Evolutionary conservation across 345 rosid species (phyloP).

Genomic region (Brassica nigra): DNA sequence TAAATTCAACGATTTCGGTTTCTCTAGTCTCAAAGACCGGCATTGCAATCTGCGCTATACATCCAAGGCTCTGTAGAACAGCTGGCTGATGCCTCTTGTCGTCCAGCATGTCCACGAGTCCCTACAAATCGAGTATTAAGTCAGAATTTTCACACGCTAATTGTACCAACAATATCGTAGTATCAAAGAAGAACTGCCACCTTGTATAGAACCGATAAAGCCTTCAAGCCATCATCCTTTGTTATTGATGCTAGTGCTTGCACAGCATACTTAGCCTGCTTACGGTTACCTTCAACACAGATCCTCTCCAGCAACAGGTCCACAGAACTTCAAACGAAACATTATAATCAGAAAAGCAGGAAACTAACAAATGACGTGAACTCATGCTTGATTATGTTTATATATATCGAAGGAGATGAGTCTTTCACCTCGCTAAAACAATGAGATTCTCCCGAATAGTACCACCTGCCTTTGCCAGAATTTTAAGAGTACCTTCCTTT

Average conservation of each 20-base stretch:
- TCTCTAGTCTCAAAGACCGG: conserved; percentile 98
- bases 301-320: conserved; percentile 91
- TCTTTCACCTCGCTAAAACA: conserved; percentile 65
- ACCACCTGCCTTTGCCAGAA: conserved; percentile 97
- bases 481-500: conserved; percentile 87
- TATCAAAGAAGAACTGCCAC: conserved; percentile 35
- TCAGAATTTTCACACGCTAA: conserved; percentile 34
- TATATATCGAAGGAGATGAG: conserved; percentile 6
- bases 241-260: conserved; percentile 97
- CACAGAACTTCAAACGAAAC: conserved; percentile 65
- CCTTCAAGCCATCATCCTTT: conserved; percentile 93
- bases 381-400: conserved; percentile 6
- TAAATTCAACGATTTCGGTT: conserved; percentile 75
- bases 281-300: conserved; percentile 92
- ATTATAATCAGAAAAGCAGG: conserved; percentile 38
- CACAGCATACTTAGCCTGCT: conserved; percentile 97
- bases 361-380: conserved; percentile 20
- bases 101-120: conserved; percentile 92
- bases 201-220: conserved; percentile 96
- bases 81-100: conserved; percentile 89
- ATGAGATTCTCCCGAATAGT: conserved; percentile 91
- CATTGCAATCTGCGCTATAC: conserved; percentile 96
- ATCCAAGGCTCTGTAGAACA: conserved; percentile 91
- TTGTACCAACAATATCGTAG: neutral
- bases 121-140: conserved; percentile 55